Evolutionary conservation across 495 filamentous ascomycete genomes (phyloP).

Genomic region (Extremus antarcticus): DNA sequence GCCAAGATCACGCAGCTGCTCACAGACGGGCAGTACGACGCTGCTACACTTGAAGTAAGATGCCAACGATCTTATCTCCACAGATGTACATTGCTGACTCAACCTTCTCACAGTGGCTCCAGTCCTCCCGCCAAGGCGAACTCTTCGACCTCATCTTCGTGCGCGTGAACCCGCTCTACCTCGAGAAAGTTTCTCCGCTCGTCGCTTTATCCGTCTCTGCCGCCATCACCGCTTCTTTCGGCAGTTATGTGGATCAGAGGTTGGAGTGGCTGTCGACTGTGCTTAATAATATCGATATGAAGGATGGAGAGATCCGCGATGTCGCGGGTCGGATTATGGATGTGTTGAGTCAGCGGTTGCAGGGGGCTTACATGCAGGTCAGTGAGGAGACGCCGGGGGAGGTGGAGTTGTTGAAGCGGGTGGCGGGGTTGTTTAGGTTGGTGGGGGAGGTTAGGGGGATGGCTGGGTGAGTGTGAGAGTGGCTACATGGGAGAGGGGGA

Average conservation of each 20-base stretch:
- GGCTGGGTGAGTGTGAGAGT: constrained; percentile 5
- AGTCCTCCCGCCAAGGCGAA: constrained; percentile 55
- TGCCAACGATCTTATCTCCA: constrained; percentile 19
- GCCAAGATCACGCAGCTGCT: constrained; percentile 55
- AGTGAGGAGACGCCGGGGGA: constrained; percentile 4
- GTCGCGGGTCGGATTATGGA: constrained; percentile 24
- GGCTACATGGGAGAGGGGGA: background rate
- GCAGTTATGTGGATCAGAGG: constrained; percentile 53
- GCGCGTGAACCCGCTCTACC: constrained; percentile 58
- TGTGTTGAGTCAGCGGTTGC: constrained; percentile 18
- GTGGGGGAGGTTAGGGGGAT: constrained; percentile 12
- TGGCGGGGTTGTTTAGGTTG: constrained; percentile 5
- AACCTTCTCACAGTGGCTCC: constrained; percentile 58
- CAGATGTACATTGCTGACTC: background rate
- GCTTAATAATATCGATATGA: constrained; percentile 42
- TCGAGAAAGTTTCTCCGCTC: constrained; percentile 55
- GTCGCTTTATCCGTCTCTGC: constrained; percentile 75
- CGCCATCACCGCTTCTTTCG: constrained; percentile 61
- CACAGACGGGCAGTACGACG: constrained; percentile 55
- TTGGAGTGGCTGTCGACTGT: constrained; percentile 70
- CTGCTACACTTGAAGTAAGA: constrained; percentile 52
- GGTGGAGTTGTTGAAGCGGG: background rate
- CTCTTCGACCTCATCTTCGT: constrained; percentile 75
- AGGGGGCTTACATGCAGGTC: constrained; percentile 20
- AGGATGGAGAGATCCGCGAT: constrained; percentile 19